These are phyloP conservation scores for Kodamaea anthophila DNA, from an alignment of 1,139 yeast genomes.

Conservation along the genomic window DNA sequence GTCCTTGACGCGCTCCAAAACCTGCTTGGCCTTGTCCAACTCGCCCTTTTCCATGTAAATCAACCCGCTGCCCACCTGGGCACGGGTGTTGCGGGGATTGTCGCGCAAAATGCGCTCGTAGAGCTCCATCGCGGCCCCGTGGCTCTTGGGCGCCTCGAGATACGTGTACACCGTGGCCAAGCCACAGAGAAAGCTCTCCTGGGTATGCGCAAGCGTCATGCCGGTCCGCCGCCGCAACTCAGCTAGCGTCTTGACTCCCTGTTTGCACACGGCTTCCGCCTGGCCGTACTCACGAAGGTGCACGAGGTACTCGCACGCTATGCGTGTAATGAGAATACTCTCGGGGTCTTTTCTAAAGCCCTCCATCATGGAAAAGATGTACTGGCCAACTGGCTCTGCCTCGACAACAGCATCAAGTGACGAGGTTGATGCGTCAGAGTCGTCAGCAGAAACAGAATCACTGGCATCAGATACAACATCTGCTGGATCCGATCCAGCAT, in stretches of 20 bases:
- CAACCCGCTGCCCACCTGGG: conserved; percentile 77
- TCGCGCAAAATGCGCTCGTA: conserved; percentile 56
- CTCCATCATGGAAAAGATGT: conserved; percentile 7
- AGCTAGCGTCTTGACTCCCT: conserved; percentile 56
- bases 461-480: conserved; percentile 1
- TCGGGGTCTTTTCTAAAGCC: neutral
- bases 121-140: conserved; percentile 62
- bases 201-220: conserved; percentile 43
- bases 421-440: neutral
- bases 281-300: conserved; percentile 58
- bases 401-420: neutral
- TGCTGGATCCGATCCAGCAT: conserved; percentile 14
- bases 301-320: conserved; percentile 56
- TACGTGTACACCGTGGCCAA: conserved; percentile 77
- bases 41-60: conserved; percentile 65
- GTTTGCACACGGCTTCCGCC: conserved; percentile 55
- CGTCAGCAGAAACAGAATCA: neutral
- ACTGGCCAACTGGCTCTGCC: neutral
- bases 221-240: conserved; percentile 43
- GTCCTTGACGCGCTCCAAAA: conserved; percentile 48
- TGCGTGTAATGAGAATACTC: conserved; percentile 59
- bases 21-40: conserved; percentile 43
- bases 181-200: conserved; percentile 55
- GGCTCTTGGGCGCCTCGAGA: conserved; percentile 86
- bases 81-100: conserved; percentile 49